Percentiles rank a stretch among this genome's conserved stretches.
Evolutionary conservation across 2,329 filamentous ascomycete genomes (phyloP).

Genomic region (Diplodia scrobiculata): DNA sequence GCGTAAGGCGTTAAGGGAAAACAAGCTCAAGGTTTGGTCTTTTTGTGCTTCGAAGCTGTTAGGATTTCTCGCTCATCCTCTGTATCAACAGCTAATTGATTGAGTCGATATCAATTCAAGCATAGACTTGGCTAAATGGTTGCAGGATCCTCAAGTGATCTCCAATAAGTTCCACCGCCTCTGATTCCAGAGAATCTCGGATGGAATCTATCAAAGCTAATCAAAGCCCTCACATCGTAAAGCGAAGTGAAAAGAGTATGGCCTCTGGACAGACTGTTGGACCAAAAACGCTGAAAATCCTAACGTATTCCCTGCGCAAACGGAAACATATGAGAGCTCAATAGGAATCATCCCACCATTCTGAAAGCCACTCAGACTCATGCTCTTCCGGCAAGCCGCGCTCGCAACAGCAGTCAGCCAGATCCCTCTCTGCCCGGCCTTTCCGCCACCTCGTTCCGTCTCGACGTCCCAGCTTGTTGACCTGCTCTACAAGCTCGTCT

Average conservation of each 20-base stretch:
- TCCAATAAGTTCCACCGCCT: not conserved
- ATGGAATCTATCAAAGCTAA: not conserved
- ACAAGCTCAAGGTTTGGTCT: not conserved
- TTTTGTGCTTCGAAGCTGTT: not conserved
- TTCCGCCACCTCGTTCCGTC: not conserved
- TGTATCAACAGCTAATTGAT: not conserved
- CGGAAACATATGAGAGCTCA: not conserved
- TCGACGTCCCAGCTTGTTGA: slow-evolving; percentile 5
- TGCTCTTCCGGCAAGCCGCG: not conserved
- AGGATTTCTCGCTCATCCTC: not conserved
- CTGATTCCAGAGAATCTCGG: not conserved
- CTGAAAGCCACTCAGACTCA: slow-evolving; percentile 10
- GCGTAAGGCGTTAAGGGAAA: not conserved
- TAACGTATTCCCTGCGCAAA: no score
- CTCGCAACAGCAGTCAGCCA: not conserved
- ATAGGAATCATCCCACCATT: slow-evolving; percentile 24
- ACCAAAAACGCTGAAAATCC: not conserved
- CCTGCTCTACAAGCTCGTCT: slow-evolving; percentile 7
- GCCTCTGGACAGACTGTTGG: not conserved
- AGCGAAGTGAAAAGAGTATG: not conserved
- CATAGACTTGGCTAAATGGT: not conserved
- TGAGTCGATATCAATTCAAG: not conserved
- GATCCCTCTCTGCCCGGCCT: not conserved
- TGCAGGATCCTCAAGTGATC: not conserved
- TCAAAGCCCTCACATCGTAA: not conserved